Base-by-base conservation (phyloP, 345 rosid genomes). In the Salix udensis region DNA sequence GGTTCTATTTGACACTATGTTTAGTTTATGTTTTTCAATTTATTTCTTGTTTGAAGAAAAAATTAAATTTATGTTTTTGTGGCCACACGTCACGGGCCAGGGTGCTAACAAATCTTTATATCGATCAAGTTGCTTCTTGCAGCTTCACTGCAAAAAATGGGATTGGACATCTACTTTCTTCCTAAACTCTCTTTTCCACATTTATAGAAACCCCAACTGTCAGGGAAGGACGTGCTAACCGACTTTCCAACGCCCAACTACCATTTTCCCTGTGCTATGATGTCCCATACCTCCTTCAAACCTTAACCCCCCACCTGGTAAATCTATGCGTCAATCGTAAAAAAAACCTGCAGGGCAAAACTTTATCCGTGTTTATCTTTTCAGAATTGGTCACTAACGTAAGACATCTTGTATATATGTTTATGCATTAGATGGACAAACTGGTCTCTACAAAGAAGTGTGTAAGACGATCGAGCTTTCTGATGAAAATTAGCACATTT, bases 211-310 rank as follows among this genome's bases (percentile, higher is more conserved):
- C 48, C 37, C 34, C 46, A 19, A 28, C 19, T 4, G 18, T 55
- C 16, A 46, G 77, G 77, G 28, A 74, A 60, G 53, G 69, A 80
- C 76, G 73, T 79, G 72, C 82, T 82, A 84, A 75, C 79, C 23
- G 67, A 72, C 50, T 37, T 28, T 34, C 24, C 11, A 65, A 75
- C 60, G 34, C 61, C 77, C 78, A 70, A 48, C 84, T 24, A 78
- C 31, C 68, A 13, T 65, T 31, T 52, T 74, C 68, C 78, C 72
- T 70, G 74, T 24, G 23, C 15, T 28, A 2, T 39, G 52, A 34
- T 34, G 36, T 66, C 58, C 74, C 46, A 48, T 37, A 12, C n/a
- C 31, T 55, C 64, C 52, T 55, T 53, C 37, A 36, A 36, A 36
- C 37, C 36, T 34, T 34, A 34, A 64, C 76, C 73, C 36, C 14